These are phyloP conservation scores for Hanseniaspora lachancei DNA, from an alignment of 805 yeast species.

Conservation along the genomic window DNA sequence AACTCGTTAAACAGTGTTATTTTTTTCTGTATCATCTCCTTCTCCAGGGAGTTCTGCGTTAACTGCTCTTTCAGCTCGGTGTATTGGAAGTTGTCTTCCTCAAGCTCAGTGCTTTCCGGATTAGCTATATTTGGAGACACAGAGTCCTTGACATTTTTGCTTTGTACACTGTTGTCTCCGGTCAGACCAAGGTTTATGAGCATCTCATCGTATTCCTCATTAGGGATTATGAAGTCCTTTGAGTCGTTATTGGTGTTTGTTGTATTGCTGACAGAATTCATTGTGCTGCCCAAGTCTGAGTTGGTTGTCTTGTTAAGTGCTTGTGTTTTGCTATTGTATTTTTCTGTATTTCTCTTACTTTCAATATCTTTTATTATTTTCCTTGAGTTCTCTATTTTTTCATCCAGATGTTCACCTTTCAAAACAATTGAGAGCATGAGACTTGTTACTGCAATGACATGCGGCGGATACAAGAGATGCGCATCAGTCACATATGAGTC, in stretches of 20 bases:
- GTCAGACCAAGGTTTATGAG: neutral
- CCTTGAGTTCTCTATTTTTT: constrained; percentile 13
- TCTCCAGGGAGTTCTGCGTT: neutral
- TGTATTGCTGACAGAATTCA: neutral
- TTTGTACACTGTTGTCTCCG: neutral
- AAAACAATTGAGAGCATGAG: constrained; percentile 65
- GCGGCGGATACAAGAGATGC: constrained; percentile 76
- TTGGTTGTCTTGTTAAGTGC: neutral
- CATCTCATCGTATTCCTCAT: constrained; percentile 3
- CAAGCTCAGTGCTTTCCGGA: neutral
- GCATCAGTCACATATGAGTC: constrained; percentile 83
- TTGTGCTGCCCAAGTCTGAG: neutral
- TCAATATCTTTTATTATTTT: constrained; percentile 6
- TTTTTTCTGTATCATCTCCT: neutral
- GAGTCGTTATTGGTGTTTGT: neutral
- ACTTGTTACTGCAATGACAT: constrained; percentile 68
- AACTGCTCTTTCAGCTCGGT: neutral
- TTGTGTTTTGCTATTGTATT: constrained; percentile 16
- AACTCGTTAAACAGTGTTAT: constrained; percentile 44
- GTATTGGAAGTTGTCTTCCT: neutral
- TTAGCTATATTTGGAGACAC: neutral
- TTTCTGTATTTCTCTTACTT: constrained; percentile 16
- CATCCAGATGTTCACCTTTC: constrained; percentile 24
- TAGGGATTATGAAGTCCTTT: neutral
- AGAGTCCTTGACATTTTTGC: neutral